Base-by-base conservation (phyloP, 495 filamentous ascomycete species). In the Sordaria brevicollis region DNA sequence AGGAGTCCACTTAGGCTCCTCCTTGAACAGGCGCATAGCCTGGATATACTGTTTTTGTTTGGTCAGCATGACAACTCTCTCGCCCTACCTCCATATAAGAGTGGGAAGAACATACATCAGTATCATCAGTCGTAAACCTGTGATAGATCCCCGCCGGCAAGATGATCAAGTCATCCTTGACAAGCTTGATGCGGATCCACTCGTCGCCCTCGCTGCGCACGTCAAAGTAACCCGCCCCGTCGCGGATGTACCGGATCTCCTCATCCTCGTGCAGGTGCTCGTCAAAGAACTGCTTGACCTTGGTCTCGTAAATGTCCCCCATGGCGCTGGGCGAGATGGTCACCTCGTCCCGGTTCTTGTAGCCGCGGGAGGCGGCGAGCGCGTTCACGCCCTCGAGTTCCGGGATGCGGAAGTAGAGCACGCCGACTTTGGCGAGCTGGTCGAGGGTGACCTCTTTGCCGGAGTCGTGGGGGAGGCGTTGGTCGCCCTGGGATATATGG, bases 211-310 rank as follows among this genome's bases (percentile, higher is more conserved):
- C 83, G 72, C 86, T 89, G 29, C 96, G 84, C 9, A 98, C 93
- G 80, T 99, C 95, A 78, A 99, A 99, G 81, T 91, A 99, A 2
- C 95, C 95, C 67, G 87, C 83, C 2, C 95, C 95, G 71, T 92
- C 95, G 35, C 93, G 83, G 74, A 99, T 92, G 76, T 97, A 99
- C n/a, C 95, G 86, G 70, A 99, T 99, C 87, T 99, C 95, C 84
- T 99, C 95, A 76, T 98, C 96, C 83, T 99, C 95, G 74, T 99
- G 95, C 74, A 98, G 81, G 80, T 99, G 95, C 85, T 99, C 95
- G 57, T 90, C 78, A 83, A 98, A 98, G 83, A 99, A 99, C 70
- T 78, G 87, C 82, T 91, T 93, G 71, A 99, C 92, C 77, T 98
- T 97, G 71, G 89, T 86, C 81, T 99, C 95, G 81, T 94, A 94